A percentile compares a stretch with the other conserved stretches of the same genome.
These are phyloP conservation scores for Malus hybrid DNA, from an alignment of 331 rosid species.

Conservation along the genomic window DNA sequence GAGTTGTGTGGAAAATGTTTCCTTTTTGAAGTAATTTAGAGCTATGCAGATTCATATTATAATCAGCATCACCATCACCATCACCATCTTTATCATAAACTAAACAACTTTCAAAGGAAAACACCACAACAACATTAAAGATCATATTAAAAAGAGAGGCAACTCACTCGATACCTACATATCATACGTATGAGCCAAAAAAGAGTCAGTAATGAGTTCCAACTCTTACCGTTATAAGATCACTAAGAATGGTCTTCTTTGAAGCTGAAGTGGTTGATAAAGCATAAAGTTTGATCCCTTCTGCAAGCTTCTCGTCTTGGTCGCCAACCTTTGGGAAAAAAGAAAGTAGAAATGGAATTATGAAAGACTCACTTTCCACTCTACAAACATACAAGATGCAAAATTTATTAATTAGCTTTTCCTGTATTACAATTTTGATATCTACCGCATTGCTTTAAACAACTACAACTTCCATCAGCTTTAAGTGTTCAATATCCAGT, in stretches of 20 bases:
- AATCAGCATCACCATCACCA: neutral
- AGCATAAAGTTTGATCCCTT: slow-evolving; percentile 93
- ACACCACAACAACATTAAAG: neutral
- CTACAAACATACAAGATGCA: neutral
- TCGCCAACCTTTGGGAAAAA: slow-evolving; percentile 71
- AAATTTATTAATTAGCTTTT: neutral
- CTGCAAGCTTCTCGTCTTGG: slow-evolving; percentile 92
- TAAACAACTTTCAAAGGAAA: neutral
- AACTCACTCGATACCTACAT: neutral
- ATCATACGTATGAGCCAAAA: neutral
- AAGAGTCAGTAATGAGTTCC: neutral
- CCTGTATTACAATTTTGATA: neutral
- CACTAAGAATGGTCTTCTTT: slow-evolving; percentile 90
- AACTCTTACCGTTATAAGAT: slow-evolving; percentile 77
- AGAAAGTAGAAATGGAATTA: slow-evolving; percentile 5
- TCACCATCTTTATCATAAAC: neutral
- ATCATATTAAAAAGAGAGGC: neutral
- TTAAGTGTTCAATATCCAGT: neutral
- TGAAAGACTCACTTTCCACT: neutral
- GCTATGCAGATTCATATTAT: neutral
- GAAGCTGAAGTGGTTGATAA: slow-evolving; percentile 76
- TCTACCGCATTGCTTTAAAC: neutral
- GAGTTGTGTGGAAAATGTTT: neutral
- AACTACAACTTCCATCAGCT: neutral
- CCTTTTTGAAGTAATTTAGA: neutral